A percentile compares a stretch with the other conserved stretches of the same genome.
phyloP scores from a whole-genome alignment of 2,329 filamentous ascomycete species.

The Colletotrichum australisinense region DNA sequence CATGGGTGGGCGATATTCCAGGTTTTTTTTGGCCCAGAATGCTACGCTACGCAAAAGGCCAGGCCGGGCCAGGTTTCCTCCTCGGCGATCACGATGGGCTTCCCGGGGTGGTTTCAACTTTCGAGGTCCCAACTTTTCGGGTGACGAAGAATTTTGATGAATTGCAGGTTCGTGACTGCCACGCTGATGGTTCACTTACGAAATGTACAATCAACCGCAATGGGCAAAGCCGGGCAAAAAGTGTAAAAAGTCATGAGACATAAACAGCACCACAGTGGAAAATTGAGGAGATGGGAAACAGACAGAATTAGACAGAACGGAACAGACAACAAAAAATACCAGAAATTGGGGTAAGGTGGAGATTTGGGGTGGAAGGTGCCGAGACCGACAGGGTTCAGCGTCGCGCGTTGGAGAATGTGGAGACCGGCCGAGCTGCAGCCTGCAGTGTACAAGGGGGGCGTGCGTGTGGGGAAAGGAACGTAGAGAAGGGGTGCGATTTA shows the following conservation, averaged over 20 bases:
- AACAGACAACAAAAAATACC: background rate
- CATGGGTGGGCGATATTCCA: background rate
- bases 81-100: background rate
- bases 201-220: too few relatives aligned
- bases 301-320: too few relatives aligned
- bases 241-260: background rate
- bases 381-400: conserved; percentile 23
- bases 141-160: background rate
- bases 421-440: background rate
- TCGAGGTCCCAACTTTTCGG: too few relatives aligned
- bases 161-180: too few relatives aligned
- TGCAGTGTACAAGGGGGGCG: background rate
- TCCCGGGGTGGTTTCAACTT: background rate
- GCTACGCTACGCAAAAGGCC: background rate
- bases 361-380: conserved; percentile 24
- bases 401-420: conserved; percentile 31
- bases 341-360: conserved; percentile 28
- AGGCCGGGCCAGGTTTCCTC: background rate
- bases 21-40: background rate
- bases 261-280: background rate
- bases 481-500: background rate
- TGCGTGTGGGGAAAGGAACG: conserved; percentile 25
- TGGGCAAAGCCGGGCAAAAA: background rate
- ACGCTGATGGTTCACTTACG: background rate
- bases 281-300: background rate